phyloP scores from a whole-genome alignment of 2,329 filamentous ascomycete species.

The Fonsecaea multimorphosa region DNA sequence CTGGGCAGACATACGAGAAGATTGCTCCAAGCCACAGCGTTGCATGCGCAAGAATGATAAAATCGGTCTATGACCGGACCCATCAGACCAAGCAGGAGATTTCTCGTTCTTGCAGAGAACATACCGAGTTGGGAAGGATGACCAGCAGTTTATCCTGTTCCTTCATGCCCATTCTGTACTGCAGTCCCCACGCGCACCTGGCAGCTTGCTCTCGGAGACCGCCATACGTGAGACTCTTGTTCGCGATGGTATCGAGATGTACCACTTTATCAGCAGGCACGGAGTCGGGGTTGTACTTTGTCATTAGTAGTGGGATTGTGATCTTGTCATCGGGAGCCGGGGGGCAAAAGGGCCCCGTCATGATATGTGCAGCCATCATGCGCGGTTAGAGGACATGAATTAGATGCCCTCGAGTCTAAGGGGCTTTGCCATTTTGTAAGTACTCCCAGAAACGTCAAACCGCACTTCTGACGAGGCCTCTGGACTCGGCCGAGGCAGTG shows the following conservation, averaged over 20 bases:
- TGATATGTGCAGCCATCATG: conserved; percentile 5
- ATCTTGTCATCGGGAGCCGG: conserved; percentile 27
- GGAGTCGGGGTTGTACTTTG: conserved; percentile 40
- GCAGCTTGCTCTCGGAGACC: conserved; percentile 39
- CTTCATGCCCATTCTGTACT: conserved; percentile 34
- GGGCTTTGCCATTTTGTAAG: not conserved
- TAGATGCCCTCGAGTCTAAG: not conserved
- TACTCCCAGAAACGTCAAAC: not conserved
- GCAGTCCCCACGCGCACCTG: conserved; percentile 40
- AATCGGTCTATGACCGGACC: conserved; percentile 35
- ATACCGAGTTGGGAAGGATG: conserved; percentile 40
- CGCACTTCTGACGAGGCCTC: not conserved
- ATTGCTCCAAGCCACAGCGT: conserved; percentile 41
- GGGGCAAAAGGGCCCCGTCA: conserved; percentile 15
- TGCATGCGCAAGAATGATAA: conserved; percentile 41
- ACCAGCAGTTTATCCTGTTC: conserved; percentile 38
- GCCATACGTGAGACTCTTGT: conserved; percentile 40
- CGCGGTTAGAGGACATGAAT: not conserved
- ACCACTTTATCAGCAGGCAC: conserved; percentile 39
- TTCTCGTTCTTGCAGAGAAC: not conserved
- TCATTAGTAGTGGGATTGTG: conserved; percentile 41
- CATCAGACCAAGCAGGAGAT: not conserved
- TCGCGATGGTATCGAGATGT: conserved; percentile 40
- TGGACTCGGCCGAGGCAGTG: conserved; percentile 2
- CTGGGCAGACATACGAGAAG: conserved; percentile 32